Base-by-base conservation (phyloP, 2,329 filamentous ascomycete species). In the Botryotinia globosa region DNA sequence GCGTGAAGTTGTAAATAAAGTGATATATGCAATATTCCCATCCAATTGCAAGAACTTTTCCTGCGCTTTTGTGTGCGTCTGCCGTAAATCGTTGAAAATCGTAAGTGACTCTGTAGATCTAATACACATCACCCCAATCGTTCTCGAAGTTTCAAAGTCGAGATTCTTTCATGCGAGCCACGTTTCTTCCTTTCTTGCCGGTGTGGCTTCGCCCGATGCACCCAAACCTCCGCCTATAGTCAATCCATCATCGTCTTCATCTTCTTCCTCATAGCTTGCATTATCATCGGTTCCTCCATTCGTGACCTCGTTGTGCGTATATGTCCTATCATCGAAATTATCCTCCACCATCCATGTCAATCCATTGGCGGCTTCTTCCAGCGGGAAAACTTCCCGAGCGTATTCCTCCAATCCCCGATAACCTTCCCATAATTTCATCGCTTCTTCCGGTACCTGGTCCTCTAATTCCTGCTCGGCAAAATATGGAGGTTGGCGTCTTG, bases 351-450 rank as follows among this genome's bases (percentile, higher is more conserved):
- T 98, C 96, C 96, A 99, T 25, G 92, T 93, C 79, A 96, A 84
- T 8, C 95, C 95, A 81, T 98, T 98, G 45, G 94, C 94, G 77
- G 94, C 92, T 83, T 99, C 96, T 82, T 99, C 96, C 20, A 98
- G 87, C 0, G 94, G 93, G 79, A 98, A 98, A 42, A 97, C 94
- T 81, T 98, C 96, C 66, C 92, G 87, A 1, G 95, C 95, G 81
- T 98, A 99, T 82, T 98, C 96, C 80, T 98, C 94, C 77, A 98
- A 87, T 44, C 93, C 92, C 71, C 96, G 87, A 77, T 94, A 94
- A 6, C 94, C 96, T 80, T 97, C 93, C 96, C 96, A 98, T 37
- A 99, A 84, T 77, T 91, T 87, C 74, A 95, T 85, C 1, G 94
- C 93, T 77, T 94, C 90, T 14, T 87, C 86, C 0, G 94, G 94